phyloP scores from a whole-genome alignment of 495 filamentous ascomycete species.

The Talaromyces thailandensis region DNA sequence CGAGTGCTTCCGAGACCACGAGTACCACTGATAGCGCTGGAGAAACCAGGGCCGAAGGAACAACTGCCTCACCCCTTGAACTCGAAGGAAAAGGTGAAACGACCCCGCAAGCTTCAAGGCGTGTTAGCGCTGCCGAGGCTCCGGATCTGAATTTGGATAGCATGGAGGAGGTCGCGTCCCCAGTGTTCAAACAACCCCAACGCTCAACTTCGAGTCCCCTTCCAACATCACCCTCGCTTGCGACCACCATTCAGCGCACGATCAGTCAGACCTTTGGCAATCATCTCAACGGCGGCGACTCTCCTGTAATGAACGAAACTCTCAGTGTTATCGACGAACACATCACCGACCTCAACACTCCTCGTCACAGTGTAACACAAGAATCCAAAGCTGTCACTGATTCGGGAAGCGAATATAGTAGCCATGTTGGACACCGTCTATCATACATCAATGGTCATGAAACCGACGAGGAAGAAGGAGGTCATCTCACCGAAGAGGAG shows the following conservation, averaged over 20 bases:
- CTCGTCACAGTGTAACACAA: constrained; percentile 48
- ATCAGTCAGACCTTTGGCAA: constrained; percentile 36
- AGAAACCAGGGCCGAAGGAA: background rate
- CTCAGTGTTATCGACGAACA: constrained; percentile 97
- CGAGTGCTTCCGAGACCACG: background rate
- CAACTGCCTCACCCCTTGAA: constrained; percentile 16
- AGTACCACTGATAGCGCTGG: background rate
- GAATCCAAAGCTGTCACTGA: constrained; percentile 58
- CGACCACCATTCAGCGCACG: constrained; percentile 36
- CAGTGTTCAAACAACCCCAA: constrained; percentile 17
- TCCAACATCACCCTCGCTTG: constrained; percentile 24
- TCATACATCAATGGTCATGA: constrained; percentile 89
- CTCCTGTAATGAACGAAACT: constrained; percentile 92
- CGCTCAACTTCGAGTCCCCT: constrained; percentile 36
- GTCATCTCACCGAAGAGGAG: constrained; percentile 47
- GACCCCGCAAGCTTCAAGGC: constrained; percentile 40
- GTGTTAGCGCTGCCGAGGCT: constrained; percentile 28
- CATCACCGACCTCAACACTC: constrained; percentile 84
- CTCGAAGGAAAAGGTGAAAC: constrained; percentile 28
- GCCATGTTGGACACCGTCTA: constrained; percentile 61
- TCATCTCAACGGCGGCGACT: constrained; percentile 44
- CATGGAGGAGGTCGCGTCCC: constrained; percentile 12
- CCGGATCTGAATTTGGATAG: constrained; percentile 14
- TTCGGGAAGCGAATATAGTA: constrained; percentile 86
- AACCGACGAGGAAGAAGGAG: constrained; percentile 64